Evolutionary conservation across 352 stramenopile genomes (phyloP), one percentile per base, ranked within the genome.

Genomic region (Phytophthora aleatoria): DNA sequence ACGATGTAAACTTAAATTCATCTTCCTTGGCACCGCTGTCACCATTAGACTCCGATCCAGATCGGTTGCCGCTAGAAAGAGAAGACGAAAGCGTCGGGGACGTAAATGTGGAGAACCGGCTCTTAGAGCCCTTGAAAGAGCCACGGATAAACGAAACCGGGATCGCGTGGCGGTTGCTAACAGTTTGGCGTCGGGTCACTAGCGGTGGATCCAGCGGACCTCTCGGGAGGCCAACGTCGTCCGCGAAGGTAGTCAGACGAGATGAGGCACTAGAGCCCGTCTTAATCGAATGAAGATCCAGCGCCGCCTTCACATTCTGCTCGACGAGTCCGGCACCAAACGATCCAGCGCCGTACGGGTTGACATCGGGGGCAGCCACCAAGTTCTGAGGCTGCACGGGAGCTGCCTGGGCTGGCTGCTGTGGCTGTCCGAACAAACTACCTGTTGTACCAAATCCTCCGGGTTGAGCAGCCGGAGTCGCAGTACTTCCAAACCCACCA

Each of bases 101-200:
- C 5, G 77, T 79, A 43, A 89, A 85, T 9, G 78, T 84, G 7
- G 83, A 69, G 36, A 87, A 86, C 38, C 83, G 69, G 35, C 71
- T 84, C 66, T 86, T 90, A 0, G 81, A 82, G 3, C 83, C 81
- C 76, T 90, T 92, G 55, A 92, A 92, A 13, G 81, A 84, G 27
- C 79, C 79, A 49, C 83, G 83, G 12, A 92, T 87, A 57, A 90
- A 92, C 13, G 83, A 90, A 8, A 92, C 79, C 1, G 83, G 83
- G 20, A 92, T 81, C 1, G 81, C 71, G 28, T 87, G 73, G 28
- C 76, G 78, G 7, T 72, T 78, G 16, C 50, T 82, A 24, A 79
- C 58, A 13, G 81, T 69, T 67, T 87, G 81, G 16, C 83, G 80
- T n/a, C 82, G 79, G n/a, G 76, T 83, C 3, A 81, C 57, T 10